Conservation (phyloP, 2,329 filamentous ascomycete genomes). For the Huntiella savannae region DNA sequence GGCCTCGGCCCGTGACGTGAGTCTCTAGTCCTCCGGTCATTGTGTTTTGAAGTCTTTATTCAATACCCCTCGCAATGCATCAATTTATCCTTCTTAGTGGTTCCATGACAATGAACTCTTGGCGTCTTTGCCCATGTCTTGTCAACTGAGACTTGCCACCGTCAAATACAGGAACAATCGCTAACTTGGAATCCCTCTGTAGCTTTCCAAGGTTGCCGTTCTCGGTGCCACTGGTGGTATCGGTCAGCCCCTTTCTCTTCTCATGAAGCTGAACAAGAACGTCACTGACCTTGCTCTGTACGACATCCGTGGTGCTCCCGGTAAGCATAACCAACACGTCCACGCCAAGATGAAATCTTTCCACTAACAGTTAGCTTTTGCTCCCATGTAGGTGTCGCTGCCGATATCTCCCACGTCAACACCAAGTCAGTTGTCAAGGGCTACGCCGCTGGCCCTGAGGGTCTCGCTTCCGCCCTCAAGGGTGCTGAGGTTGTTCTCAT, state of each 20-base stretch:
- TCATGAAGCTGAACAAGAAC: conserved; percentile 95
- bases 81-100: background rate
- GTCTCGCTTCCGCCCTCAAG: conserved; percentile 63
- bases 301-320: conserved; percentile 86
- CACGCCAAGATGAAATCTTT: background rate
- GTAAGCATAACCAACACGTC: conserved; percentile 32
- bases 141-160: too few relatives aligned
- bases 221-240: conserved; percentile 96
- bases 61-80: background rate
- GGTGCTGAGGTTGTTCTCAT: conserved; percentile 89
- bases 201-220: conserved; percentile 96
- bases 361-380: background rate
- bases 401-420: conserved; percentile 97
- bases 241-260: conserved; percentile 90
- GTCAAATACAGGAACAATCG: too few relatives aligned
- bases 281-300: conserved; percentile 90
- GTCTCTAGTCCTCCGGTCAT: background rate
- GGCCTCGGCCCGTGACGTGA: conserved; percentile 56
- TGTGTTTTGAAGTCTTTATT: background rate
- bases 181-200: conserved; percentile 4
- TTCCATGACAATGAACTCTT: background rate
- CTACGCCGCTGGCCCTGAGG: conserved; percentile 58
- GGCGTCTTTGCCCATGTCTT: background rate
- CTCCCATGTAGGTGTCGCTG: conserved; percentile 62
- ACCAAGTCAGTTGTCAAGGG: conserved; percentile 90